These are phyloP conservation scores for Candida quercuum DNA, from an alignment of 805 yeast genomes.

Conservation along the genomic window DNA sequence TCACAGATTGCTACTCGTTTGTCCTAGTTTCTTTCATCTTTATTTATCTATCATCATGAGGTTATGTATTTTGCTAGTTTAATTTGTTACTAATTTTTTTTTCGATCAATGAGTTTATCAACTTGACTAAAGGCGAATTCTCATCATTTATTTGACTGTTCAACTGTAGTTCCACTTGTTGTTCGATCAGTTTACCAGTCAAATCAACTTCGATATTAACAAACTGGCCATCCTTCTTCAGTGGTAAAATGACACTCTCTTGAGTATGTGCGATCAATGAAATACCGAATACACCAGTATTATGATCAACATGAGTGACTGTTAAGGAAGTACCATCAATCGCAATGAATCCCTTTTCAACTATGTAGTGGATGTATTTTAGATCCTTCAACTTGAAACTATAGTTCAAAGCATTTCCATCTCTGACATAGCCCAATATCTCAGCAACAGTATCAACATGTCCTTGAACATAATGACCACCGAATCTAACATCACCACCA, in stretches of 20 bases:
- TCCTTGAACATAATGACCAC: conserved; percentile 98
- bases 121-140: conserved; percentile 42
- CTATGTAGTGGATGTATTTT: conserved; percentile 63
- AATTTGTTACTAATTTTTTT: conserved; percentile 30
- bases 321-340: conserved; percentile 94
- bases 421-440: conserved; percentile 48
- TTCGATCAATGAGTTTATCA: conserved; percentile 45
- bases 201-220: conserved; percentile 95
- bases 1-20: neutral
- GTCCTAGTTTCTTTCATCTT: neutral
- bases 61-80: no score
- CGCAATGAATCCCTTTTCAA: conserved; percentile 91
- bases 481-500: conserved; percentile 72
- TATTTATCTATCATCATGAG: neutral
- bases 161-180: conserved; percentile 64
- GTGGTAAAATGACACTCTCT: conserved; percentile 66
- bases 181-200: conserved; percentile 86
- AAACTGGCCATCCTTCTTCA: conserved; percentile 51
- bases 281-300: conserved; percentile 56
- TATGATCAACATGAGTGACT: conserved; percentile 70
- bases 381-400: conserved; percentile 67
- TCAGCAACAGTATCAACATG: conserved; percentile 89
- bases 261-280: conserved; percentile 94
- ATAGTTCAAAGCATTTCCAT: conserved; percentile 72
- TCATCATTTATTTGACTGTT: conserved; percentile 46